A percentile compares a stretch with the other conserved stretches of the same genome.
These are phyloP conservation scores for Calonectria pteridis DNA, from an alignment of 2,329 filamentous ascomycete genomes.

Conservation along the genomic window DNA sequence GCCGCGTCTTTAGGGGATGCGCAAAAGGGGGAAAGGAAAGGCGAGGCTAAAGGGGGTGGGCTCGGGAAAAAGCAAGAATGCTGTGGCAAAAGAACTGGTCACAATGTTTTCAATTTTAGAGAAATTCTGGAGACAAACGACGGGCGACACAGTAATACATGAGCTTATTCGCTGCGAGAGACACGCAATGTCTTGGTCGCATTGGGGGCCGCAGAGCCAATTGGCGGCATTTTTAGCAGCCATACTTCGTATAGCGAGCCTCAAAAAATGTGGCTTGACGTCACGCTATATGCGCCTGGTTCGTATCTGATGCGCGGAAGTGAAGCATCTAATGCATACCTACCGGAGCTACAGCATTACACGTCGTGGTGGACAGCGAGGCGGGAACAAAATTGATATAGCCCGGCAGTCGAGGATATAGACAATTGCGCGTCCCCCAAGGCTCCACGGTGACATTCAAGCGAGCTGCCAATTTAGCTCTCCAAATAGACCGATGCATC, in stretches of 20 bases:
- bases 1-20: neutral
- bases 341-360: neutral
- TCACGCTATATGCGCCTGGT: neutral
- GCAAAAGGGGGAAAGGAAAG: neutral
- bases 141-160: neutral
- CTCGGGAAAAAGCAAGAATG: constrained; percentile 12
- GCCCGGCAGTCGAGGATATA: constrained; percentile 1
- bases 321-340: constrained; percentile 7
- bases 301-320: constrained; percentile 3
- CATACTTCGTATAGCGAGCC: neutral
- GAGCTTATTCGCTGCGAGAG: constrained; percentile 5
- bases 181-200: constrained; percentile 4
- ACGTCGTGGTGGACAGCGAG: neutral
- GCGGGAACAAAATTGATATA: neutral
- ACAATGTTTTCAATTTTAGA: constrained; percentile 5
- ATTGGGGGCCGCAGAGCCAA: neutral
- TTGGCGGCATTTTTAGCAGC: neutral
- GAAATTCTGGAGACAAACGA: neutral
- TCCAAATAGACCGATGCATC: neutral
- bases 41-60: neutral
- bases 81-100: neutral
- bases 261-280: constrained; percentile 3
- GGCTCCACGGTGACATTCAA: neutral
- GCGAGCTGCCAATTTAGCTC: neutral
- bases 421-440: constrained; percentile 4